phyloP scores from a whole-genome alignment of 2,329 filamentous ascomycete species.

The Ophiostoma fasciatum region DNA sequence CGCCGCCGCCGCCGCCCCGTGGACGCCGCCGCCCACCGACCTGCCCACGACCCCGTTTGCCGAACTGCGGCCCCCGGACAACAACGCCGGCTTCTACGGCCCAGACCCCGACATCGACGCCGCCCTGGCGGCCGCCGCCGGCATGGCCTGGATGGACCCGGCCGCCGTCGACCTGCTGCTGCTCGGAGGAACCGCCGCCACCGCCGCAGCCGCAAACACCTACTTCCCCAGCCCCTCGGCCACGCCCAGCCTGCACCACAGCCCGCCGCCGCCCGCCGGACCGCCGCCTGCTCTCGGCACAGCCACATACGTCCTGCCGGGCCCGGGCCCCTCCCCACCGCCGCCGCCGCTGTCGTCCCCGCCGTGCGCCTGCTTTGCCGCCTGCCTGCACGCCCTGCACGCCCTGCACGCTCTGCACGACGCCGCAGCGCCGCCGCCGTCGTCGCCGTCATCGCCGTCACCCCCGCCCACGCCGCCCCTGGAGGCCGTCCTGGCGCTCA shows the following conservation, averaged over 20 bases:
- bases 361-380: constrained; percentile 30
- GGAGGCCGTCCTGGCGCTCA: constrained; percentile 29
- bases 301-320: too few species aligned
- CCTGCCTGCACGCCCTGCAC: constrained; percentile 30
- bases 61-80: constrained; percentile 18
- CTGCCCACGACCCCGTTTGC: constrained; percentile 18
- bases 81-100: constrained; percentile 23
- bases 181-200: constrained; percentile 20
- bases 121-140: constrained; percentile 6
- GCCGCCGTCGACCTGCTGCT: constrained; percentile 17
- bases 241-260: constrained; percentile 21
- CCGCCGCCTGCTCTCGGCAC: too few species aligned
- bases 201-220: constrained; percentile 15
- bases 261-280: too few species aligned
- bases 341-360: too few species aligned
- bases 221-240: constrained; percentile 26
- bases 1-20: constrained; percentile 21
- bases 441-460: background rate
- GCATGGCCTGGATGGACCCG: constrained; percentile 8
- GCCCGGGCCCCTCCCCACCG: too few species aligned
- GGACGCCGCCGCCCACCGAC: constrained; percentile 25
- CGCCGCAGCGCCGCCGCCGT: constrained; percentile 20
- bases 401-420: constrained; percentile 33
- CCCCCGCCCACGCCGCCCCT: constrained; percentile 21
- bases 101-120: constrained; percentile 22